Evolutionary conservation across 208 protist species (phyloP).

Genomic region (Leishmania tropica): DNA sequence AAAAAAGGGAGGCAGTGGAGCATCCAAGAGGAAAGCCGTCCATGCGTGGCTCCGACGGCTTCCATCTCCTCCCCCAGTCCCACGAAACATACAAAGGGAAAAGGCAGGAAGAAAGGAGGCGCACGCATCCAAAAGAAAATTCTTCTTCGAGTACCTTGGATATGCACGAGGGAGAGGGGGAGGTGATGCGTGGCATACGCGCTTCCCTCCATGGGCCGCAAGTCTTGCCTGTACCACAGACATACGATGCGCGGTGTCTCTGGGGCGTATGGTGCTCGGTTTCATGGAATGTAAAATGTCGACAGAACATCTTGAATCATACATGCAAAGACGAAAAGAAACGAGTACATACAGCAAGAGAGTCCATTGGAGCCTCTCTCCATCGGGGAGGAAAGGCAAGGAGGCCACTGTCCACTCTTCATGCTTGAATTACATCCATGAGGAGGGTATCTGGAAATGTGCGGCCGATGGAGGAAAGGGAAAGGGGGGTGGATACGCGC

Average conservation of each 20-base stretch:
- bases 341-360: neutral
- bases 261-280: neutral
- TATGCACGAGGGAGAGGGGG: neutral
- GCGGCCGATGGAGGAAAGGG: neutral
- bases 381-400: neutral
- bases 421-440: conserved; percentile 1
- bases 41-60: neutral
- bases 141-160: neutral
- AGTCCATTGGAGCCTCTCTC: neutral
- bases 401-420: conserved; percentile 1
- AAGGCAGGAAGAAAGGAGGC: neutral
- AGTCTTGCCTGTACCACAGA: neutral
- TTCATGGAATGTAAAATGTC: neutral
- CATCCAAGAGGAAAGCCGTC: conserved; percentile 1
- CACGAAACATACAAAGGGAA: neutral
- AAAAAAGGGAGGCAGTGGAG: conserved; percentile 5
- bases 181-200: too few relatives aligned
- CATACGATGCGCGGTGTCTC: neutral
- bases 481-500: neutral
- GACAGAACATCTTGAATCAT: conserved; percentile 8
- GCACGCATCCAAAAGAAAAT: neutral
- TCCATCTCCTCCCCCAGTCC: neutral
- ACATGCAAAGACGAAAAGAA: conserved; percentile 14
- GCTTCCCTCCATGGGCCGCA: neutral
- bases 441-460: neutral